These are phyloP conservation scores for Pyrenophora graminea DNA, from an alignment of 2,329 filamentous ascomycete species.

Conservation along the genomic window DNA sequence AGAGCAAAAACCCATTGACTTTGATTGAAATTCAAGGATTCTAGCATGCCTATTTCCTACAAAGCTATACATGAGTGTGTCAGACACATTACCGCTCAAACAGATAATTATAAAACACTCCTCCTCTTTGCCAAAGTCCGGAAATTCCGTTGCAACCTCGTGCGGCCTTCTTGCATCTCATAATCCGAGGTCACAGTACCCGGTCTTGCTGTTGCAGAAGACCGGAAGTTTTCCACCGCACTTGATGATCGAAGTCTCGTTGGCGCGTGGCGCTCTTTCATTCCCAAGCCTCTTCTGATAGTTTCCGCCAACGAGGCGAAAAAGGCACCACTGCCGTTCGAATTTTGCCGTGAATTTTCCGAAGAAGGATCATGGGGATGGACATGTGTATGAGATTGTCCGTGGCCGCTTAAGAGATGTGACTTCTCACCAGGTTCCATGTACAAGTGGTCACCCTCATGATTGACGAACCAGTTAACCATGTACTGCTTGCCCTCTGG, in stretches of 20 bases:
- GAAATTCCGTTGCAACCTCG: slow-evolving; percentile 41
- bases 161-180: slow-evolving; percentile 43
- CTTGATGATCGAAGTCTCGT: slow-evolving; percentile 26
- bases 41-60: no score
- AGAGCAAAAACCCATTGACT: no score
- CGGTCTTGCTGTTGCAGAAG: slow-evolving; percentile 19
- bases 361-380: slow-evolving; percentile 12
- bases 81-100: neutral
- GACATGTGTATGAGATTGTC: slow-evolving; percentile 15
- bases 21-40: no score
- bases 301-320: slow-evolving; percentile 8
- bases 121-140: slow-evolving; percentile 43
- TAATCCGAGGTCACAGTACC: slow-evolving; percentile 31
- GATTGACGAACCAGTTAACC: slow-evolving; percentile 53
- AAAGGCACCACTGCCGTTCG: neutral
- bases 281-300: slow-evolving; percentile 15
- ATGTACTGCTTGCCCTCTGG: slow-evolving; percentile 56
- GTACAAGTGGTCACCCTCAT: slow-evolving; percentile 57
- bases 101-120: slow-evolving; percentile 38
- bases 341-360: neutral
- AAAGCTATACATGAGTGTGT: no score
- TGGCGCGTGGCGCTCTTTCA: slow-evolving; percentile 13
- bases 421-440: slow-evolving; percentile 52
- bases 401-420: slow-evolving; percentile 12
- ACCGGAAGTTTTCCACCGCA: slow-evolving; percentile 21